Percentiles rank a stretch among this genome's conserved stretches.
Conservation (phyloP, 805 yeast genomes). For the Wickerhamia fluorescens region DNA sequence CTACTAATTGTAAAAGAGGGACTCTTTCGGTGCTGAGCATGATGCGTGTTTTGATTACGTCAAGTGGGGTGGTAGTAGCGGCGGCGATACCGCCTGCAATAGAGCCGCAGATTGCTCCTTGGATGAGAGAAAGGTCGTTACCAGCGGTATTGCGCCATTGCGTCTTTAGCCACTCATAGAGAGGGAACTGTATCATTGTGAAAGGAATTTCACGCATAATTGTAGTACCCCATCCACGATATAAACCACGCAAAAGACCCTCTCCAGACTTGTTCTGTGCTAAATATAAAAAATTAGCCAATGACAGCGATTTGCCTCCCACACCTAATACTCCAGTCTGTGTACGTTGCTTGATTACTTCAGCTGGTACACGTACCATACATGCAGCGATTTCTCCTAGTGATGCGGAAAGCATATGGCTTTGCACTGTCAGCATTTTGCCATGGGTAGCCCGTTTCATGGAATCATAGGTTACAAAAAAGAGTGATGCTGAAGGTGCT, state of each 20-base stretch:
- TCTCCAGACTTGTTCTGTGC: conserved; percentile 65
- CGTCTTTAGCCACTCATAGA: conserved; percentile 76
- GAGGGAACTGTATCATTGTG: conserved; percentile 91
- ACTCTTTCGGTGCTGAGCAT: conserved; percentile 61
- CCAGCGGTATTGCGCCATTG: conserved; percentile 32
- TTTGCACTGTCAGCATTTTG: conserved; percentile 21
- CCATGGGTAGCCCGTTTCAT: conserved; percentile 43
- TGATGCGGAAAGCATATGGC: conserved; percentile 86
- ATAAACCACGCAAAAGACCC: conserved; percentile 70
- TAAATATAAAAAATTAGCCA: conserved; percentile 58
- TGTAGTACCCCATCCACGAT: conserved; percentile 91
- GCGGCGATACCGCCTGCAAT: conserved; percentile 81
- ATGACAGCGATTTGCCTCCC: conserved; percentile 46
- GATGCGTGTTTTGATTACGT: conserved; percentile 73
- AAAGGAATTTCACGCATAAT: conserved; percentile 95
- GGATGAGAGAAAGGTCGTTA: conserved; percentile 48
- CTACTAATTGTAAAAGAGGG: conserved; percentile 41
- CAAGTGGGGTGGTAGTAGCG: conserved; percentile 74
- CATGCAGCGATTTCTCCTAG: conserved; percentile 93
- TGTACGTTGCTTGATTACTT: conserved; percentile 90
- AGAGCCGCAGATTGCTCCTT: conserved; percentile 82
- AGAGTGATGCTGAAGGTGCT: conserved; percentile 62
- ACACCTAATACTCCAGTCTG: conserved; percentile 45
- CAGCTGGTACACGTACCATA: conserved; percentile 91
- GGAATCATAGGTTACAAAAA: conserved; percentile 71